Evolutionary conservation across 805 yeast genomes (phyloP).

Genomic region (Clavispora santaluciae): DNA sequence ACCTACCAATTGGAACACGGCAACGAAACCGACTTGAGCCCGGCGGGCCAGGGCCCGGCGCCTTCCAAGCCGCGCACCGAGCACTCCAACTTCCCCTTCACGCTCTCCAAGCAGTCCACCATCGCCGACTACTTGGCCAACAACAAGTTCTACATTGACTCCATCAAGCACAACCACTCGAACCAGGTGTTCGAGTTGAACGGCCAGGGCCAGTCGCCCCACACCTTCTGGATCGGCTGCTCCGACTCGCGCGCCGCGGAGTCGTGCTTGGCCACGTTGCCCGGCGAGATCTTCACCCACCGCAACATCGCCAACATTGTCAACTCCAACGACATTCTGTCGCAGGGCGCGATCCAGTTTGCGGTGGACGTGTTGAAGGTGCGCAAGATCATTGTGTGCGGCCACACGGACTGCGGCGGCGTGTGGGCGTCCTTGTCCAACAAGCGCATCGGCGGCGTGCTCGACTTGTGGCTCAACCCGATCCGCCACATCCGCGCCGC

Average conservation of each 20-base stretch:
- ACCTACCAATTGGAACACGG: conserved; percentile 38
- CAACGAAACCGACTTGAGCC: conserved; percentile 30
- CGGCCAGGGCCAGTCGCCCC: conserved; percentile 18
- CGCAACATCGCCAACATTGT: conserved; percentile 19
- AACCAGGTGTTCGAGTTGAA: conserved; percentile 16
- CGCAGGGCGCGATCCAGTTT: conserved; percentile 18
- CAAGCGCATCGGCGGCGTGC: conserved; percentile 18
- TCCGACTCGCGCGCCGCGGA: conserved; percentile 19
- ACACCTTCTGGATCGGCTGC: conserved; percentile 20
- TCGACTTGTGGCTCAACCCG: conserved; percentile 20
- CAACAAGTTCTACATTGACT: conserved; percentile 16
- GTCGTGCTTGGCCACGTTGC: conserved; percentile 16
- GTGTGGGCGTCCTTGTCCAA: conserved; percentile 19
- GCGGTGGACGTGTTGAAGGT: conserved; percentile 19
- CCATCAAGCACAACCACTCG: conserved; percentile 17
- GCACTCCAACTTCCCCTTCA: conserved; percentile 37
- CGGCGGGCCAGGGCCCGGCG: not conserved
- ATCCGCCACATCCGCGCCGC: conserved; percentile 19
- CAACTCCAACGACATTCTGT: conserved; percentile 17
- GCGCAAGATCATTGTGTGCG: conserved; percentile 17
- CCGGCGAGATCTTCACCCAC: conserved; percentile 19
- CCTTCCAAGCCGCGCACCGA: conserved; percentile 11
- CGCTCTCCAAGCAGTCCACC: conserved; percentile 34
- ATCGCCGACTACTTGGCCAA: conserved; percentile 16
- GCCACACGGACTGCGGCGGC: conserved; percentile 20